These are phyloP conservation scores for Vaccinium macrocarpon DNA, from an alignment of 148 eudicot genomes.

Conservation along the genomic window DNA sequence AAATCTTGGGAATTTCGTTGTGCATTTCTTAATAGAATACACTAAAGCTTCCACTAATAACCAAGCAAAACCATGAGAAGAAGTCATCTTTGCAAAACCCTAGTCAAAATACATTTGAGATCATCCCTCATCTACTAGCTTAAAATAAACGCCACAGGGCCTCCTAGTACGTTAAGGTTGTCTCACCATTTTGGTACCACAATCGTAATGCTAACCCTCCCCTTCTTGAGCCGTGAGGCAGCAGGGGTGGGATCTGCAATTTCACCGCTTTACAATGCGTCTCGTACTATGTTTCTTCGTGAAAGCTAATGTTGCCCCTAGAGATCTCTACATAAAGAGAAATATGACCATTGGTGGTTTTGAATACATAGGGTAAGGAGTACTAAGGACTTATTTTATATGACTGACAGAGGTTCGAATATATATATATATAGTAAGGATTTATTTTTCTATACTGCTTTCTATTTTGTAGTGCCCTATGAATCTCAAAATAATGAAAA, in stretches of 20 bases:
- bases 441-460: background rate
- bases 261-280: background rate
- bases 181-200: conserved; percentile 9
- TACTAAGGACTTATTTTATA: background rate
- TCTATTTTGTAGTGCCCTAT: background rate
- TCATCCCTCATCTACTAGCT: background rate
- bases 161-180: background rate
- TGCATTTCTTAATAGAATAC: no score
- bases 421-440: background rate
- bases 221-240: conserved; percentile 8
- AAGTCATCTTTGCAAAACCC: background rate
- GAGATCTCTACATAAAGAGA: background rate
- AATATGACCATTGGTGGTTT: background rate
- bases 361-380: no score
- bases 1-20: no score
- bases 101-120: background rate
- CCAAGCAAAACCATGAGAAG: background rate
- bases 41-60: background rate
- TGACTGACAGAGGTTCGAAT: background rate
- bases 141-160: background rate
- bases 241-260: background rate
- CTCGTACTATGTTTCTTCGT: background rate
- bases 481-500: background rate
- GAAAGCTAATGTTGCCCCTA: background rate
- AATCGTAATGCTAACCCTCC: background rate